phyloP scores from a whole-genome alignment of 2,329 filamentous ascomycete species.

The Alternaria arbusti region DNA sequence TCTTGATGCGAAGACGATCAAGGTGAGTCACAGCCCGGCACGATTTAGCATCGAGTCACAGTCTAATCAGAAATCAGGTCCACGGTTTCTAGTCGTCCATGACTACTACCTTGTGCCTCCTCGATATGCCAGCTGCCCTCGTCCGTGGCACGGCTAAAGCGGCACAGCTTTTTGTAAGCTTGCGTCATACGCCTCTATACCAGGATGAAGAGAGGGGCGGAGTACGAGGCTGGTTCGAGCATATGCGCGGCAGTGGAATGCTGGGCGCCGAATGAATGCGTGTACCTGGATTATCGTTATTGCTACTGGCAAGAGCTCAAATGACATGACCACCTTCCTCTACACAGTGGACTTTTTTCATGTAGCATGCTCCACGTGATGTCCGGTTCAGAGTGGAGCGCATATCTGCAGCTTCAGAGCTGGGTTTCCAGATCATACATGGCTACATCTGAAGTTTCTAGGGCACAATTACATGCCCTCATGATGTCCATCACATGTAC shows the following conservation, averaged over 20 bases:
- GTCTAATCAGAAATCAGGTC: slow-evolving; percentile 27
- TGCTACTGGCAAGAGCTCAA: slow-evolving; percentile 2
- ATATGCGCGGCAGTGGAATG: slow-evolving; percentile 4
- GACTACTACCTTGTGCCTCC: background rate
- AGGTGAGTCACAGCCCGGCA: slow-evolving; percentile 61
- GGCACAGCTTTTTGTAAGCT: slow-evolving; percentile 4
- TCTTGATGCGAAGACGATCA: slow-evolving; percentile 96
- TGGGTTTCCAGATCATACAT: background rate
- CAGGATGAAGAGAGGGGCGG: background rate
- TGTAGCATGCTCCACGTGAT: background rate
- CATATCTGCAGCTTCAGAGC: background rate
- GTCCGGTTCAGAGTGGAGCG: background rate
- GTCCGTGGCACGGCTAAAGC: background rate
- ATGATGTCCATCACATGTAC: slow-evolving; percentile 6
- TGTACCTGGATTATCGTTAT: background rate
- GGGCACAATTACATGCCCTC: background rate
- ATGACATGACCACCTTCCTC: slow-evolving; percentile 1
- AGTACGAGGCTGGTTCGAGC: background rate
- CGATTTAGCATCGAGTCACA: background rate
- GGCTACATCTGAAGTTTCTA: background rate
- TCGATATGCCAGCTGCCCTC: background rate
- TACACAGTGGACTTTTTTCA: background rate
- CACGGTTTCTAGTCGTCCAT: slow-evolving; percentile 42
- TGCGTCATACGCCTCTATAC: slow-evolving; percentile 1
- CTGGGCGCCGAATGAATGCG: slow-evolving; percentile 5